A percentile compares a stretch with the other conserved stretches of the same genome.
phyloP scores from a whole-genome alignment of 2,329 filamentous ascomycete genomes.

The Colletotrichum euphorbiae region DNA sequence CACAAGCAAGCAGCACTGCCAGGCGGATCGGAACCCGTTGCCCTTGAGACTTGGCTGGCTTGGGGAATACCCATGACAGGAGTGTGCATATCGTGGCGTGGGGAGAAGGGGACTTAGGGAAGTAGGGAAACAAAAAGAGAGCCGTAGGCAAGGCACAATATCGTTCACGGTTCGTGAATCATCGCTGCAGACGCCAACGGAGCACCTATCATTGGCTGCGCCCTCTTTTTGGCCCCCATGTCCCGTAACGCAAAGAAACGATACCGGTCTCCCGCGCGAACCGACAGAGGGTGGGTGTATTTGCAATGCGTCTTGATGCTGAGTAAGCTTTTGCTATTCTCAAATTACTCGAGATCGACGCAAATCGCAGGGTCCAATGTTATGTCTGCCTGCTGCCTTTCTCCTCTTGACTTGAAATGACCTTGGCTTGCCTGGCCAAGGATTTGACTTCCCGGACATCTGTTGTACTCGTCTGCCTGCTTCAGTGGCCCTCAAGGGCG shows the following conservation, averaged over 20 bases:
- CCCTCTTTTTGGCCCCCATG: slow-evolving; percentile 11
- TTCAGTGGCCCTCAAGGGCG: not conserved
- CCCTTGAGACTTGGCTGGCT: slow-evolving; percentile 2
- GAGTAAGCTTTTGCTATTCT: slow-evolving; percentile 4
- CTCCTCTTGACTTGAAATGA: slow-evolving; percentile 1
- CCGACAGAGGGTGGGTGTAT: not conserved
- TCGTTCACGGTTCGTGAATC: not conserved
- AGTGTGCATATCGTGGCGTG: slow-evolving; percentile 27
- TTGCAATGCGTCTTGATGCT: not conserved
- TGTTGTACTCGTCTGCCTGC: slow-evolving; percentile 12
- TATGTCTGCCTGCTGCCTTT: not conserved
- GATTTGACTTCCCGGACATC: not conserved
- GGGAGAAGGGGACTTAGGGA: not conserved
- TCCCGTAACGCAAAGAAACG: slow-evolving; percentile 15
- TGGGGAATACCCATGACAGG: slow-evolving; percentile 3
- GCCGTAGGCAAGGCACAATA: slow-evolving; percentile 19
- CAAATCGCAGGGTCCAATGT: slow-evolving; percentile 4
- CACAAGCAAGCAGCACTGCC: not conserved
- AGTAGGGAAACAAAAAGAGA: slow-evolving; percentile 8
- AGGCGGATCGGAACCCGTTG: slow-evolving; percentile 21
- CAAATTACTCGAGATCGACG: not conserved
- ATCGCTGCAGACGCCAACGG: slow-evolving; percentile 4
- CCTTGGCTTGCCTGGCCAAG: not conserved
- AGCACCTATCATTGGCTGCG: slow-evolving; percentile 29
- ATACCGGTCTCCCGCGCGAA: not conserved